These are phyloP conservation scores for Ceratonia siliqua DNA, from an alignment of 306 rosid species.

Conservation along the genomic window DNA sequence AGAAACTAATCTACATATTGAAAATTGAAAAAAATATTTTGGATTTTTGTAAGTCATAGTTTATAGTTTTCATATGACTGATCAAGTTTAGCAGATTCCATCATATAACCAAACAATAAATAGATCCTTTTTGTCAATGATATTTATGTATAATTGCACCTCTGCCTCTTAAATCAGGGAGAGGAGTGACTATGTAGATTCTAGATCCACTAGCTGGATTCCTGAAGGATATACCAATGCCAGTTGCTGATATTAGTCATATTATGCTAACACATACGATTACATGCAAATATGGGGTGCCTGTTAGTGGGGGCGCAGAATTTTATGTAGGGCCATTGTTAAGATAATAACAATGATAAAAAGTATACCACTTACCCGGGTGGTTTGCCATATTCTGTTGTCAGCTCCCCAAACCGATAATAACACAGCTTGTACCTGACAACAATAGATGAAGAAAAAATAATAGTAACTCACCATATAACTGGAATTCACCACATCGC, in stretches of 20 bases:
- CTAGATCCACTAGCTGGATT: slow-evolving; percentile 1
- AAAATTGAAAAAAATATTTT: background rate
- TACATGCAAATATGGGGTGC: background rate
- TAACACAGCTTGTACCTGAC: slow-evolving; percentile 91
- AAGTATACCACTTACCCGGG: slow-evolving; percentile 70
- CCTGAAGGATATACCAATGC: background rate
- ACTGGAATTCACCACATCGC: background rate
- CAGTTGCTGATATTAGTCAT: background rate
- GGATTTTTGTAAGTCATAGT: background rate
- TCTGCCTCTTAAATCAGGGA: background rate
- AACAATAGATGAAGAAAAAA: slow-evolving; percentile 24
- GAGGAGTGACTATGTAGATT: background rate
- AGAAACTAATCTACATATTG: slow-evolving; percentile 1
- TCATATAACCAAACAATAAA: background rate
- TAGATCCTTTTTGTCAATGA: background rate
- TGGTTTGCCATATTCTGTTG: slow-evolving; percentile 97
- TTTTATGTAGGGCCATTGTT: background rate
- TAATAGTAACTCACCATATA: slow-evolving; percentile 4
- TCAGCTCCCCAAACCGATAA: slow-evolving; percentile 96
- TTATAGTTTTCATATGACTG: background rate
- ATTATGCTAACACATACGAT: background rate
- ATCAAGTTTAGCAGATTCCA: slow-evolving; percentile 7
- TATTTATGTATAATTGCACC: background rate
- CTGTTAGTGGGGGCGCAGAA: background rate
- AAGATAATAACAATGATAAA: slow-evolving; percentile 13